A percentile compares a stretch with the other conserved stretches of the same genome.
Conservation (phyloP, 2,329 filamentous ascomycete species). For the Knoxdaviesia capensis region DNA sequence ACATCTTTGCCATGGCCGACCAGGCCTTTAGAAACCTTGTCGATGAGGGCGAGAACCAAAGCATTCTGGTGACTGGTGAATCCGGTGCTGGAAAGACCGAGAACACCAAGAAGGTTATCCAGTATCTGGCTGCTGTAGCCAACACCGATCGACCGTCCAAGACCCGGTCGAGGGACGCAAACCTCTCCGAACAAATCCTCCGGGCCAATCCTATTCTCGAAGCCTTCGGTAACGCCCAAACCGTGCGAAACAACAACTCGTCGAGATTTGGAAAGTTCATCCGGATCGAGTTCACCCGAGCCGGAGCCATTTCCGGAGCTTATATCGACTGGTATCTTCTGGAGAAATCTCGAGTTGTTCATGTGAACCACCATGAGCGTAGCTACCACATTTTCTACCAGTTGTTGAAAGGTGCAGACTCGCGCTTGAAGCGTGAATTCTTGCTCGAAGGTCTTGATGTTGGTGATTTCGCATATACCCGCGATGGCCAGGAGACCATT, state of each 20-base stretch:
- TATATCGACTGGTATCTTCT: constrained; percentile 98
- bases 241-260: constrained; percentile 94
- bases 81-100: constrained; percentile 97
- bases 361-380: constrained; percentile 67
- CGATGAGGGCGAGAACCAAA: constrained; percentile 89
- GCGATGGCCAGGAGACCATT: constrained; percentile 79
- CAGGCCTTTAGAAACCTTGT: constrained; percentile 90
- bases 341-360: constrained; percentile 94
- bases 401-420: constrained; percentile 65
- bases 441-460: constrained; percentile 56
- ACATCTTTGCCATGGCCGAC: constrained; percentile 96
- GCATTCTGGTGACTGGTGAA: constrained; percentile 92
- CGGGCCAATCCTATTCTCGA: constrained; percentile 94
- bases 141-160: constrained; percentile 54
- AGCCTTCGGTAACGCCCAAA: constrained; percentile 95
- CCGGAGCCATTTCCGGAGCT: constrained; percentile 80
- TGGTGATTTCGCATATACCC: constrained; percentile 81
- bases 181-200: constrained; percentile 87
- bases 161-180: constrained; percentile 47
- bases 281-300: constrained; percentile 77
- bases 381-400: constrained; percentile 99
- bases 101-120: constrained; percentile 98
- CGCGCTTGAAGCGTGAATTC: constrained; percentile 53
- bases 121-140: constrained; percentile 89
- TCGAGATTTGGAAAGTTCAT: constrained; percentile 98